Evolutionary conservation across 192 early-diverging fungal species (phyloP).

Genomic region (Gaertneriomyces semiglobifer): DNA sequence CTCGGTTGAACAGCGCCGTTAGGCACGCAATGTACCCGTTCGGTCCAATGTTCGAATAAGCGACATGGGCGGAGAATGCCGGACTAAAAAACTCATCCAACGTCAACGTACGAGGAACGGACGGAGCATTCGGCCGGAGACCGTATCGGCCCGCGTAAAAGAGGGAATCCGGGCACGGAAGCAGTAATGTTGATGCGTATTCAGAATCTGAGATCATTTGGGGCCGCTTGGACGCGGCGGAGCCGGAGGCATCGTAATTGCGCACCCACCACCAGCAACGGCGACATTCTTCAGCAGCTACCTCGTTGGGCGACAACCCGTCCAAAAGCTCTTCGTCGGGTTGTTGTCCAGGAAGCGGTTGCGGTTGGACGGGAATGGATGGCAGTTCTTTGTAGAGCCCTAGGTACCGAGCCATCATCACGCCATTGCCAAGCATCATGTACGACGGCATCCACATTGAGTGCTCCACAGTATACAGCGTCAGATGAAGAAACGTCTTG

Average conservation of each 20-base stretch:
- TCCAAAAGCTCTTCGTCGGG: conserved; percentile 9
- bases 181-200: conserved; percentile 13
- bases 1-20: conserved; percentile 31
- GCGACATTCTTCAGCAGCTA: conserved; percentile 22
- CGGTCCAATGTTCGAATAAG: conserved; percentile 24
- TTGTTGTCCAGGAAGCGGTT: background rate
- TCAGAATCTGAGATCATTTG: conserved; percentile 30
- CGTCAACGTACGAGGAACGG: conserved; percentile 23
- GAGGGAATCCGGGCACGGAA: conserved; percentile 28
- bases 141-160: conserved; percentile 29
- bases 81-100: conserved; percentile 19
- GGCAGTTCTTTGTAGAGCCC: conserved; percentile 21
- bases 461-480: conserved; percentile 27
- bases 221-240: conserved; percentile 29
- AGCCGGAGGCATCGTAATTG: conserved; percentile 31
- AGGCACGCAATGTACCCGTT: conserved; percentile 29
- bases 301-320: conserved; percentile 22
- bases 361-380: background rate
- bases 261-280: conserved; percentile 33
- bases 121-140: background rate
- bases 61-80: background rate
- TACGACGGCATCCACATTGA: conserved; percentile 30
- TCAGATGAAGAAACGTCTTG: conserved; percentile 25
- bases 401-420: conserved; percentile 22
- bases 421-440: conserved; percentile 27